Evolutionary conservation across 345 rosid genomes (phyloP), one percentile per base, ranked within the genome.

Genomic region (Aquilaria yunnanensis): DNA sequence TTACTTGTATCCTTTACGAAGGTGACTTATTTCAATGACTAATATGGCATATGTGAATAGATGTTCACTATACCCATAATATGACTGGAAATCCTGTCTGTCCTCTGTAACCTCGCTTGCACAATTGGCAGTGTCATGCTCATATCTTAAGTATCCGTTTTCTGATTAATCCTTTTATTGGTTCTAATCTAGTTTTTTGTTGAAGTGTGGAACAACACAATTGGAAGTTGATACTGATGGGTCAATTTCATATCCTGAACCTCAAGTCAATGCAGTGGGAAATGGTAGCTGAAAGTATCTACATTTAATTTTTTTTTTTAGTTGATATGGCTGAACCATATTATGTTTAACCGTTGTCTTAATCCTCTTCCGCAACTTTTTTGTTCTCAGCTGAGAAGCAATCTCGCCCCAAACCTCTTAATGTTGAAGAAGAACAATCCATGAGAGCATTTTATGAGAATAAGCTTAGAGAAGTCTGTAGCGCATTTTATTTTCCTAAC

Each of bases 381-480:
- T 54, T 56, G 3, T 48, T 75, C 55, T 67, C 72, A 86, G 94
- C 81, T 64, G 96, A 90, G 66, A 88, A 88, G 77, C 87, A 83
- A 75, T 84, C 93, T 61, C 85, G 87, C 62, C 76, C 89, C 54
- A 94, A 94, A 70, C 75, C 97, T 58, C 81, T 90, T 62, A 88
- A 67, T 67, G 71, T 86, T 70, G 97, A 90, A 69, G 99, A 94
- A 74, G 99, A 94, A 67, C 83, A 83, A 59, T 88, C 77, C 62
- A 86, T 94, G 97, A 82, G 97, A 60, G 89, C 83, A 14, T 90
- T 83, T 76, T 94, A 85, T 71, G 97, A 94, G 71, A 84, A 70
- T 63, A 94, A 94, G 73, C 89, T 94, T 69, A 84, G 92, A 70
- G 99, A 90, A 85, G 99, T 94, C 6, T 94, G 99, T 59, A 84